A percentile compares a stretch with the other conserved stretches of the same genome.
These are phyloP conservation scores for Drechslera avenae DNA, from an alignment of 2,329 filamentous ascomycete genomes.

Conservation along the genomic window DNA sequence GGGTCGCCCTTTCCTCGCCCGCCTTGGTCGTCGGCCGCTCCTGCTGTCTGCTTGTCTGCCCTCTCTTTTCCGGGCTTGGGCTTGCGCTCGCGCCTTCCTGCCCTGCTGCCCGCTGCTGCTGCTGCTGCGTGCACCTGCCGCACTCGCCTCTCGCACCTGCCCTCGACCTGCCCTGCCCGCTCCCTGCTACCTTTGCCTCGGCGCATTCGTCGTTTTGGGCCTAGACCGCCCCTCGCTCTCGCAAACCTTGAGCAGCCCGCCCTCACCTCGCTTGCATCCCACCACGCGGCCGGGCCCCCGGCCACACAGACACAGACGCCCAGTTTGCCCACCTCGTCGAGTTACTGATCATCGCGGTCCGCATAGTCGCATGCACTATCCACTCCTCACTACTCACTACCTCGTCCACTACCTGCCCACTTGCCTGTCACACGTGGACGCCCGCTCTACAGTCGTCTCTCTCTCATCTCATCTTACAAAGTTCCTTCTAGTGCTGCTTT, in stretches of 20 bases:
- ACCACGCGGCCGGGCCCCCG: slow-evolving; percentile 14
- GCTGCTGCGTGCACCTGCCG: too few species aligned
- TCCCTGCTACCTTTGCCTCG: slow-evolving; percentile 6
- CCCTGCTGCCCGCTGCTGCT: too few species aligned
- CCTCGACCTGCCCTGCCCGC: neutral
- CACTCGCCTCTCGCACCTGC: slow-evolving; percentile 1
- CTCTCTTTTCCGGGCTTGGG: neutral
- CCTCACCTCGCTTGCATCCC: slow-evolving; percentile 19
- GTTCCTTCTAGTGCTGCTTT: neutral
- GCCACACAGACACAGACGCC: slow-evolving; percentile 21
- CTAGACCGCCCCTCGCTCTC: slow-evolving; percentile 12
- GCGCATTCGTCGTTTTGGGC: slow-evolving; percentile 12
- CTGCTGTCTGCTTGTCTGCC: slow-evolving; percentile 1
- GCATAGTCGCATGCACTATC: neutral
- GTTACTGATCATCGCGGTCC: slow-evolving; percentile 21
- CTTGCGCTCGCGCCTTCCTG: slow-evolving; percentile 9
- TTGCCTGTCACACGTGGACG: too few species aligned
- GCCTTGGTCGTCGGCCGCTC: slow-evolving; percentile 4
- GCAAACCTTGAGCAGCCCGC: slow-evolving; percentile 3
- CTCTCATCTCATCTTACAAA: too few species aligned
- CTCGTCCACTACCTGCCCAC: too few species aligned
- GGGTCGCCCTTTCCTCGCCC: slow-evolving; percentile 10
- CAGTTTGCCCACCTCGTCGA: slow-evolving; percentile 20
- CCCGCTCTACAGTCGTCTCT: neutral
- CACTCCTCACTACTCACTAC: too few species aligned